Evolutionary conservation across 2,329 filamentous ascomycete species (phyloP).

Genomic region (Apiospora koreana): DNA sequence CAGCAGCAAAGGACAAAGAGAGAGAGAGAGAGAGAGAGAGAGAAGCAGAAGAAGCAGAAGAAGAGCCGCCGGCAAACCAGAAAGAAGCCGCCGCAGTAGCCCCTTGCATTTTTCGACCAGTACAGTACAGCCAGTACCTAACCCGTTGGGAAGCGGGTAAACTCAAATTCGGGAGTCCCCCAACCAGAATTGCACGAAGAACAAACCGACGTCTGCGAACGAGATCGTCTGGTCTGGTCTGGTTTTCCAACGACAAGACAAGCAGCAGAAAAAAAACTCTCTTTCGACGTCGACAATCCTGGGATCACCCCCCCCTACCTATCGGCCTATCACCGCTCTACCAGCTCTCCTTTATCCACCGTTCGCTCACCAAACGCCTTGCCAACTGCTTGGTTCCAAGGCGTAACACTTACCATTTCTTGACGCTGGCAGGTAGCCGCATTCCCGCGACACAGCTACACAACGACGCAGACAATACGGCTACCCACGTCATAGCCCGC

Average conservation of each 20-base stretch:
- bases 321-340: background rate
- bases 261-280: background rate
- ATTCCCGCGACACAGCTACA: conserved; percentile 6
- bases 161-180: conserved; percentile 6
- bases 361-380: background rate
- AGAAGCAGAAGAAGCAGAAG: background rate
- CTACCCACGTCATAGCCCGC: conserved; percentile 12
- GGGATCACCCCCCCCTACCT: background rate
- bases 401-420: conserved; percentile 2
- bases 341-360: background rate
- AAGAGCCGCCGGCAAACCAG: conserved; percentile 1
- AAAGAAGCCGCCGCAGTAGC: conserved; percentile 1
- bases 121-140: background rate
- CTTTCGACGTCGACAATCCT: conserved; percentile 6
- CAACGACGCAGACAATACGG: background rate
- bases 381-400: background rate
- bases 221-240: background rate
- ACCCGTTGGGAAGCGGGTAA: conserved; percentile 4
- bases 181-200: background rate
- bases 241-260: background rate
- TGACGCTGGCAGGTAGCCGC: conserved; percentile 4
- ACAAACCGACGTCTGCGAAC: background rate
- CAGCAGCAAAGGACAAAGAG: too few relatives aligned
- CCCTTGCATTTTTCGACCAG: conserved; percentile 3
- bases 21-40: background rate